Base-by-base conservation (phyloP, 257 asterid genomes). In the Schizonepeta tenuifolia region DNA sequence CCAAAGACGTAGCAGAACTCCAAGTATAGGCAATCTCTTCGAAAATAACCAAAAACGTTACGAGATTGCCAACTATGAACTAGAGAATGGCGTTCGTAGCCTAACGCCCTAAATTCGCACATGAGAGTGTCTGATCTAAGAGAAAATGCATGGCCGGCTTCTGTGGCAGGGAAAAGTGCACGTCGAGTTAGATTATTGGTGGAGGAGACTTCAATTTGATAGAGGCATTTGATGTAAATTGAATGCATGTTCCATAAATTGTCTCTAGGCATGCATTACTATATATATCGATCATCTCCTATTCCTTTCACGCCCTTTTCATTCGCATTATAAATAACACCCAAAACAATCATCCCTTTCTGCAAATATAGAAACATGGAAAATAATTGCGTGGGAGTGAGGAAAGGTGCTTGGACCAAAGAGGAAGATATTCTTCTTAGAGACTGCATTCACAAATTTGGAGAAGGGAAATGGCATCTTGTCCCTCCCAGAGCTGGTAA, bases 401-500 rank as follows among this genome's bases (percentile, higher is more conserved):
- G 83, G 44, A 85, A 80, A 71, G 89, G 89, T 64, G 74, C 81
- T 9, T 86, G 91, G 91, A 75, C 76, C 0, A 77, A 73, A 58
- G 84, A 83, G 36, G 89, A 86, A 71, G 91, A 86, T 53, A 6
- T 4, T 58, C 82, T 82, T 1, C 66, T 86, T 18, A 74, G 12
- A 58, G 74, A 74, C 15, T 84, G 86, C 61, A 63, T 82, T 12
- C 56, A 82, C 0, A 72, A 53, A 3, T 78, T 73, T 26, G 91
- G 89, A 58, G 89, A 84, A 75, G 87, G 87, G n/a, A 84, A 79
- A 33, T 86, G 91, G 91, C 85, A 86, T 67, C 82, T 65, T 65
- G 87, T 84, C 59, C 91, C 91, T 26, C 64, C 38, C 33, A 75
- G 83, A 44, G 82, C 90, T 46, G 90, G 90, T 83, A 74, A 10